phyloP scores from a whole-genome alignment of 2,329 filamentous ascomycete genomes.

The Trichoderma sp. region DNA sequence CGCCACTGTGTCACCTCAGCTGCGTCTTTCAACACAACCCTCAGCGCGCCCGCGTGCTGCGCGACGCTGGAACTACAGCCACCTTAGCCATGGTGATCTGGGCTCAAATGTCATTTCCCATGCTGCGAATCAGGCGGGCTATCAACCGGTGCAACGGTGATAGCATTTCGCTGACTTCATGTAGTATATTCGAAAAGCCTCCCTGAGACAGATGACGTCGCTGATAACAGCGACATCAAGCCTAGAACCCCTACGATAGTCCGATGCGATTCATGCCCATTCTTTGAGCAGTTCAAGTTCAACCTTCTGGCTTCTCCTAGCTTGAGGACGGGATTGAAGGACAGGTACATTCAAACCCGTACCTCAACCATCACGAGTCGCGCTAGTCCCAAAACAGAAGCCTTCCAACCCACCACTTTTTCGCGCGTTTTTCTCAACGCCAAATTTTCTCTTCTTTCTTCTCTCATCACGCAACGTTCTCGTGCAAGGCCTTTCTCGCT shows the following conservation, averaged over 20 bases:
- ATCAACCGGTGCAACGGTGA: not conserved
- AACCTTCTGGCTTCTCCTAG: too few species aligned
- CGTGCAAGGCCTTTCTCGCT: constrained; percentile 31
- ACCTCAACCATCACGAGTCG: not conserved
- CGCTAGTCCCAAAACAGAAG: constrained; percentile 8
- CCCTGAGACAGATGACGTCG: constrained; percentile 10
- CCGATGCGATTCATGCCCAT: too few species aligned
- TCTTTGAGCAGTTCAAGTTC: too few species aligned
- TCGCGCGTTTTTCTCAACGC: not conserved
- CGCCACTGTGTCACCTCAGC: constrained; percentile 18
- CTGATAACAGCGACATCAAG: not conserved
- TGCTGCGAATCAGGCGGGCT: not conserved
- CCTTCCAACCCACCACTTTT: constrained; percentile 2
- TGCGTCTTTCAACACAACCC: not conserved
- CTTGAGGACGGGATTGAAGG: not conserved
- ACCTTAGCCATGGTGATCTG: too few species aligned
- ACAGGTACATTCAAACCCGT: not conserved
- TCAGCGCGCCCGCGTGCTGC: too few species aligned
- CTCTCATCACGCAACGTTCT: constrained; percentile 40
- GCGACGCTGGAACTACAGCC: too few species aligned
- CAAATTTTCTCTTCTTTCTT: not conserved
- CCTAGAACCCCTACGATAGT: not conserved
- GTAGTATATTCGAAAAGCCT: not conserved
- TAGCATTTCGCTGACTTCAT: not conserved
- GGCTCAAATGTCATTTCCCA: not conserved